These are phyloP conservation scores for Boletus subparvulus DNA, from an alignment of 768 basidiomycete genomes.

Conservation along the genomic window DNA sequence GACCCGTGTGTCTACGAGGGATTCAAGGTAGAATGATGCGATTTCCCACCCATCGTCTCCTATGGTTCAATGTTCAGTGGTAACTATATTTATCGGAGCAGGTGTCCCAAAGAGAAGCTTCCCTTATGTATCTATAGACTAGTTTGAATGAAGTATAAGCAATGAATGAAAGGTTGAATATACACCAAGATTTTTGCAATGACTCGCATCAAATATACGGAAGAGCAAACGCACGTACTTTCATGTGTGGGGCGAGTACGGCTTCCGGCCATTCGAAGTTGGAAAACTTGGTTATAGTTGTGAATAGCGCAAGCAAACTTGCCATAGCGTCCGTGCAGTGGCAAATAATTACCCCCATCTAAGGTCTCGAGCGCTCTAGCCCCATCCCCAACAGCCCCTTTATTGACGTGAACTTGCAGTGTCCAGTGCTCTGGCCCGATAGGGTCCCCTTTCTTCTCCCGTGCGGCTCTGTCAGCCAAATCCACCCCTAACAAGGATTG, in stretches of 20 bases:
- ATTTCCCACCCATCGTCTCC: neutral
- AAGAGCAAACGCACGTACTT: conserved; percentile 8
- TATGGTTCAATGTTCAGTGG: too few relatives aligned
- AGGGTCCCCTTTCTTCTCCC: conserved; percentile 31
- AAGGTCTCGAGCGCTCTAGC: conserved; percentile 2
- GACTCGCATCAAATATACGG: conserved; percentile 2
- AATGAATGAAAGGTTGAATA: conserved; percentile 3
- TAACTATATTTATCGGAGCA: neutral
- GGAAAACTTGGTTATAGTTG: conserved; percentile 13
- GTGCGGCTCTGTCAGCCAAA: conserved; percentile 74
- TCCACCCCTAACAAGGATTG: conserved; percentile 88
- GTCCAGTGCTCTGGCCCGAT: too few relatives aligned
- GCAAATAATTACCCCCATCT: conserved; percentile 9
- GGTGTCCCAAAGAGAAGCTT: neutral
- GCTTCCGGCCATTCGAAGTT: neutral
- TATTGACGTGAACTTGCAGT: conserved; percentile 1
- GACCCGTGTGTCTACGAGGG: conserved; percentile 2
- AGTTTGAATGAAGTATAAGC: conserved; percentile 4
- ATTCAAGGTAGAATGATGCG: neutral
- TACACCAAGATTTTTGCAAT: conserved; percentile 14
- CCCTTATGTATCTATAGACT: conserved; percentile 14
- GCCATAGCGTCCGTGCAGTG: conserved; percentile 5
- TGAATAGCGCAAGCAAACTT: conserved; percentile 9
- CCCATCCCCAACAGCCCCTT: neutral
- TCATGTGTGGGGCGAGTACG: conserved; percentile 2